Conservation (phyloP, 2,329 filamentous ascomycete genomes). For the Zopfia rhizophila region DNA sequence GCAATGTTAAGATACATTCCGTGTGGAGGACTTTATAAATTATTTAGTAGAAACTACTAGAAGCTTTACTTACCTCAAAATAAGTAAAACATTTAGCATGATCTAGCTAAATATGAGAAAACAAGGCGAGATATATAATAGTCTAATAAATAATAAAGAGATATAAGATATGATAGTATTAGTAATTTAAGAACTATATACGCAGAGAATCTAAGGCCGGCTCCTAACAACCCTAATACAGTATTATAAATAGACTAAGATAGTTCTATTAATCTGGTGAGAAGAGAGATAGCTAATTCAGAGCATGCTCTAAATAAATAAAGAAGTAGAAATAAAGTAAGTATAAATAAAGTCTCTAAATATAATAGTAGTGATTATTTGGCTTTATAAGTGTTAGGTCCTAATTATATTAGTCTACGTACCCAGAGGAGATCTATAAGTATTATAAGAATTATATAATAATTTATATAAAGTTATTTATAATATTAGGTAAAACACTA, state of each 20-base stretch:
- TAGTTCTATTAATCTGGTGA: constrained; percentile 13
- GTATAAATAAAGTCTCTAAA: constrained; percentile 12
- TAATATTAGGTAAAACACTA: constrained; percentile 10
- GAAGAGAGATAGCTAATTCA: constrained; percentile 13
- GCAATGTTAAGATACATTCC: constrained; percentile 7
- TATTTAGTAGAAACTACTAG: constrained; percentile 13
- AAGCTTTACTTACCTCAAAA: constrained; percentile 10
- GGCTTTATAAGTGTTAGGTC: constrained; percentile 12
- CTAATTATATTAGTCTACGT: constrained; percentile 16
- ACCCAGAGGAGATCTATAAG: constrained; percentile 14
- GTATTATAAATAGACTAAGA: constrained; percentile 16
- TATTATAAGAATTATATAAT: constrained; percentile 9
- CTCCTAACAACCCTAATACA: constrained; percentile 17
- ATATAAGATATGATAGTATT: constrained; percentile 15
- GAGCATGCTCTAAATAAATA: constrained; percentile 16
- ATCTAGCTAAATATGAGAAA: constrained; percentile 20
- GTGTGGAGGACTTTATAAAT: constrained; percentile 12
- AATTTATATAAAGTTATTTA: constrained; percentile 6
- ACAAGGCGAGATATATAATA: constrained; percentile 10
- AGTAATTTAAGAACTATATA: constrained; percentile 16
- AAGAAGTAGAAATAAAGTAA: constrained; percentile 11
- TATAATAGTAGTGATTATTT: constrained; percentile 15
- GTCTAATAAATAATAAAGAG: constrained; percentile 20
- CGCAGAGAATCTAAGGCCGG: constrained; percentile 14
- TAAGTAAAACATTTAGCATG: constrained; percentile 10